Conservation (phyloP, 495 filamentous ascomycete genomes). For the Neurospora sp. region DNA sequence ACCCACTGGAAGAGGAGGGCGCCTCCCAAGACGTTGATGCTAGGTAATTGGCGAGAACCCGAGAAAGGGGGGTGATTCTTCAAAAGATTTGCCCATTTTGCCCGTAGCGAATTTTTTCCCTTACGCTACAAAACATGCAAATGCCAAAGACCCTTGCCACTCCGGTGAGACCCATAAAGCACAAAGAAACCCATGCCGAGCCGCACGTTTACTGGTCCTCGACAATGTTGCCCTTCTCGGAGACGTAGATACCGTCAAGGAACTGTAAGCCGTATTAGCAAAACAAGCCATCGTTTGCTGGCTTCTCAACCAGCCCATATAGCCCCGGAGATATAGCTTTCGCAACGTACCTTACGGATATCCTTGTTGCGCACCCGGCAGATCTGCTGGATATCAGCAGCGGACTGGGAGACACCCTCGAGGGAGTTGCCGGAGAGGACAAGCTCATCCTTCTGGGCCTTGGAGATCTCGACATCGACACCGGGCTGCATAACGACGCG, state of each 20-base stretch:
- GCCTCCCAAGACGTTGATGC: constrained; percentile 6
- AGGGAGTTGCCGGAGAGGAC: constrained; percentile 86
- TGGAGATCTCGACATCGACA: constrained; percentile 79
- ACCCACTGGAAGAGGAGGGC: neutral
- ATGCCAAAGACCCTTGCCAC: constrained; percentile 34
- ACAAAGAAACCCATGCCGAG: constrained; percentile 37
- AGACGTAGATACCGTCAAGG: constrained; percentile 99
- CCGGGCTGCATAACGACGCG: constrained; percentile 76
- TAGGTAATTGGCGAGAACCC: constrained; percentile 12
- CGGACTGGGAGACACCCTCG: constrained; percentile 92
- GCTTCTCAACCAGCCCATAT: neutral
- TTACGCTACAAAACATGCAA: constrained; percentile 48
- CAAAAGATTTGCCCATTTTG: constrained; percentile 37
- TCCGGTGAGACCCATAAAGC: constrained; percentile 33
- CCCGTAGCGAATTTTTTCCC: constrained; percentile 28
- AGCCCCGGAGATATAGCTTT: neutral
- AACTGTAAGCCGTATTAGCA: constrained; percentile 54
- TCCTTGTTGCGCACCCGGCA: constrained; percentile 99
- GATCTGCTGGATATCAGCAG: constrained; percentile 98
- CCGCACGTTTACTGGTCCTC: constrained; percentile 45
- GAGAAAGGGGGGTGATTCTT: constrained; percentile 14
- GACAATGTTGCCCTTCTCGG: constrained; percentile 87
- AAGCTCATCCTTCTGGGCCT: constrained; percentile 95
- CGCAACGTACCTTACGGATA: constrained; percentile 82
- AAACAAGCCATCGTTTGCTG: neutral